Conservation (phyloP, 192 early-diverging fungal genomes). For the Chytriomyces sp. region DNA sequence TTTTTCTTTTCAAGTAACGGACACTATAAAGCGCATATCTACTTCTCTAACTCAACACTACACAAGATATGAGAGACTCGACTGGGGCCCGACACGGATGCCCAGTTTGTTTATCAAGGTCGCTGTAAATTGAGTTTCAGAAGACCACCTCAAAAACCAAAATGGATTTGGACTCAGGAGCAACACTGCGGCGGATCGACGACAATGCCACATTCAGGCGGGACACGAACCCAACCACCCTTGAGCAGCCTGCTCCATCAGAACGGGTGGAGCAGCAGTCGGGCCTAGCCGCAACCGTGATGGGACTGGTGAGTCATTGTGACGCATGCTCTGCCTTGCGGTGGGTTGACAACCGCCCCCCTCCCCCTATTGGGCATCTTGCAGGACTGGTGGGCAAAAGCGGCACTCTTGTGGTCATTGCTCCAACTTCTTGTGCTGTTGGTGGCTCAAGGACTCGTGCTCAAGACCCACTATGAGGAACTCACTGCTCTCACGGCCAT, state of each 20-base stretch:
- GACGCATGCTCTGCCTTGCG: background rate
- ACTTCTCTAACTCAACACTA: background rate
- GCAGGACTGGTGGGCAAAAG: conserved; percentile 47
- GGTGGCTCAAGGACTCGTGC: conserved; percentile 29
- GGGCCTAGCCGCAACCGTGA: background rate
- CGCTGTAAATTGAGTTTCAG: background rate
- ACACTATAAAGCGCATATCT: background rate
- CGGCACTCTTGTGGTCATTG: conserved; percentile 46
- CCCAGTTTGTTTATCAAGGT: background rate
- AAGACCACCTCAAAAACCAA: background rate
- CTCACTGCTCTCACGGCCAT: conserved; percentile 1
- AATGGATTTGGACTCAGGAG: conserved; percentile 3
- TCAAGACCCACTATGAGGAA: background rate
- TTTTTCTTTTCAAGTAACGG: background rate
- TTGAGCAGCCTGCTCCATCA: too few species aligned
- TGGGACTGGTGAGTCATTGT: background rate
- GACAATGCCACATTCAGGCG: conserved; percentile 14
- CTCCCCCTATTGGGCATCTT: background rate
- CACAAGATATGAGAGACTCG: background rate
- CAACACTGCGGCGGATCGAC: conserved; percentile 26
- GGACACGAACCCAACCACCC: background rate
- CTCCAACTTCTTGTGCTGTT: conserved; percentile 43
- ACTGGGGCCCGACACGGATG: background rate
- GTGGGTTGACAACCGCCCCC: background rate
- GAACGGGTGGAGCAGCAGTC: background rate